Evolutionary conservation across 2,329 filamentous ascomycete species (phyloP).

Genomic region (Botrytis squamosa): DNA sequence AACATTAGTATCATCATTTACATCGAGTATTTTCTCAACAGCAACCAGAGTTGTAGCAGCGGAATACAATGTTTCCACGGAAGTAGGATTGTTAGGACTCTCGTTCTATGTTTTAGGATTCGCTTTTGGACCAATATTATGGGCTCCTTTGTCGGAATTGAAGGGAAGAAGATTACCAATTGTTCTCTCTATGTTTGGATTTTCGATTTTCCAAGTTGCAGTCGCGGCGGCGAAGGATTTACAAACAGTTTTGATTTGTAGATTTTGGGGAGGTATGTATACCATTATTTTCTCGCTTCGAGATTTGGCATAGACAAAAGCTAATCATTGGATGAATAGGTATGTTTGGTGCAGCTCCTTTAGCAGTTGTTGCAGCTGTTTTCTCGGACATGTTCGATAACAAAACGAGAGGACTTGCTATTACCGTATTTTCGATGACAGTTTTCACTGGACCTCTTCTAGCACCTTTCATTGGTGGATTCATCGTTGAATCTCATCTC

Average conservation of each 20-base stretch:
- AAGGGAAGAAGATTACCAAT: conserved; percentile 64
- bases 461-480: conserved; percentile 68
- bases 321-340: conserved; percentile 27
- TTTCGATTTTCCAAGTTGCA: conserved; percentile 66
- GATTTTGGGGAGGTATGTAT: conserved; percentile 68
- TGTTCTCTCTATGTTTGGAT: conserved; percentile 62
- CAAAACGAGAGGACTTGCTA: conserved; percentile 56
- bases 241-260: conserved; percentile 66
- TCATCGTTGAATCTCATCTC: conserved; percentile 59
- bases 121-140: conserved; percentile 68
- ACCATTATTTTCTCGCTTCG: neutral
- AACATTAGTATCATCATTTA: conserved; percentile 69
- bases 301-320: neutral
- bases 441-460: conserved; percentile 67
- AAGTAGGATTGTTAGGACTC: conserved; percentile 64
- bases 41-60: conserved; percentile 57
- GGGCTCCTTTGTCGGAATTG: conserved; percentile 72
- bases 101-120: conserved; percentile 71
- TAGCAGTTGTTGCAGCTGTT: conserved; percentile 68
- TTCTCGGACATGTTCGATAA: conserved; percentile 73
- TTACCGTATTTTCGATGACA: conserved; percentile 58
- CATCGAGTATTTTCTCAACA: conserved; percentile 72
- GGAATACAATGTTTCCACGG: conserved; percentile 59
- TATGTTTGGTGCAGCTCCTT: conserved; percentile 67
- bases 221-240: conserved; percentile 66